phyloP scores from a whole-genome alignment of 192 early-diverging fungal genomes.

The Backusella australiensis region DNA sequence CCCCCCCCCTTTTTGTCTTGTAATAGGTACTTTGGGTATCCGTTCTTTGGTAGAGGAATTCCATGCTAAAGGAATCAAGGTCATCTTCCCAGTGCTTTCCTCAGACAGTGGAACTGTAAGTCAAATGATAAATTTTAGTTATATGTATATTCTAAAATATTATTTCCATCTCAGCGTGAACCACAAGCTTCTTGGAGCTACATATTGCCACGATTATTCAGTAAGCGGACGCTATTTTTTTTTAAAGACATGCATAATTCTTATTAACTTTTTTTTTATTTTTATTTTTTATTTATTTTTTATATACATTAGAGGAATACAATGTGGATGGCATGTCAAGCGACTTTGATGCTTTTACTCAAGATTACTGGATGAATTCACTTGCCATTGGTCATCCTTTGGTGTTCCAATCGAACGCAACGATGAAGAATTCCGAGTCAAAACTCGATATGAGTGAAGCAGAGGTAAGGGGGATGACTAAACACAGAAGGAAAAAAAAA shows the following conservation, averaged over 20 bases:
- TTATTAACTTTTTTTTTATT: not conserved
- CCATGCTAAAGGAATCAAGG: slow-evolving; percentile 9
- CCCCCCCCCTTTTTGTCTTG: too few relatives aligned
- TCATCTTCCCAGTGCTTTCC: slow-evolving; percentile 4
- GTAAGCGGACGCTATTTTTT: not conserved
- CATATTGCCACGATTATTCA: slow-evolving; percentile 20
- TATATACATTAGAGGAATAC: slow-evolving; percentile 13
- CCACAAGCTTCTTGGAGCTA: slow-evolving; percentile 24
- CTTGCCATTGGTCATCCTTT: slow-evolving; percentile 26
- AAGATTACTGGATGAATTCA: slow-evolving; percentile 23
- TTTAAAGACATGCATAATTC: not conserved
- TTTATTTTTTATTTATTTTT: too few relatives aligned
- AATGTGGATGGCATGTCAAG: slow-evolving; percentile 21
- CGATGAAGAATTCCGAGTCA: not conserved
- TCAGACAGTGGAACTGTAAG: slow-evolving; percentile 26
- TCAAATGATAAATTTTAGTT: not conserved
- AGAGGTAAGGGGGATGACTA: not conserved
- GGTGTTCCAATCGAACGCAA: slow-evolving; percentile 10
- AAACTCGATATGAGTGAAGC: slow-evolving; percentile 4
- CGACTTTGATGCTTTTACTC: slow-evolving; percentile 8
- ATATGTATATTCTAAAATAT: not conserved
- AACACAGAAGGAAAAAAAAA: not conserved
- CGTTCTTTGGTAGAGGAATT: slow-evolving; percentile 18
- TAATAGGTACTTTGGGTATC: slow-evolving; percentile 13
- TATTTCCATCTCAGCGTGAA: slow-evolving; percentile 10